Evolutionary conservation across 2,329 filamentous ascomycete genomes (phyloP), one percentile per base, ranked within the genome.

Genomic region (Penicillium italicum): DNA sequence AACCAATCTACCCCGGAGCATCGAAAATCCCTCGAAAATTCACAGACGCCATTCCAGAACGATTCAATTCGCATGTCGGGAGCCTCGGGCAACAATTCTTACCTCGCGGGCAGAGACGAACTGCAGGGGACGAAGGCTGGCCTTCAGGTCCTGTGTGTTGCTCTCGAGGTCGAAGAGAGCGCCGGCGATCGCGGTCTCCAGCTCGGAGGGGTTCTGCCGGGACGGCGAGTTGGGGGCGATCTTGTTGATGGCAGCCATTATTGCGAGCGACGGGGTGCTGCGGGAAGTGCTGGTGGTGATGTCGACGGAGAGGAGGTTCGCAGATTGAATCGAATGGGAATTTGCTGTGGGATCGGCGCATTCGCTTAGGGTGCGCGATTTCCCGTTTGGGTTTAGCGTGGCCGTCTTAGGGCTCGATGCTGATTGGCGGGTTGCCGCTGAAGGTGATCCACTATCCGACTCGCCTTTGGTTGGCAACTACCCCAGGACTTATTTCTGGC

Each of bases 81-180:
- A 20, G 22, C 41, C 22, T 51, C 22, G 28, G 28, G 22, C 34
- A 44, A 49, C 51, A 62, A 62, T 62, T 66, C 91, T 91, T 89
- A 99, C 94, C 93, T 99, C 94, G 81, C 92, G 91, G 78, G 94
- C 94, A 82, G 90, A 96, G 79, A 95, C 90, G 81, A 99, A 92
- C 86, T 99, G 94, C 81, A 99, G 88, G 80, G 94, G 94, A 77
- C 94, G 89, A 77, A 99, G 89, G 72, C 91, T 89, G 75, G 85
- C 86, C 89, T 93, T 96, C 82, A 99, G 90, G 82, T 99, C 94
- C 79, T 91, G 84, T 76, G 94, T 96, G 88, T 97, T 97, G 84
- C 87, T 92, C 91, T 99, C 94, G 81, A 99, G 90, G 77, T 99
- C 94, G 85, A 89, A 95, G 68, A 99, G 90, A 82, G 94, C 94